These are phyloP conservation scores for Pleurotus djamor DNA, from an alignment of 768 basidiomycete genomes.

Conservation along the genomic window DNA sequence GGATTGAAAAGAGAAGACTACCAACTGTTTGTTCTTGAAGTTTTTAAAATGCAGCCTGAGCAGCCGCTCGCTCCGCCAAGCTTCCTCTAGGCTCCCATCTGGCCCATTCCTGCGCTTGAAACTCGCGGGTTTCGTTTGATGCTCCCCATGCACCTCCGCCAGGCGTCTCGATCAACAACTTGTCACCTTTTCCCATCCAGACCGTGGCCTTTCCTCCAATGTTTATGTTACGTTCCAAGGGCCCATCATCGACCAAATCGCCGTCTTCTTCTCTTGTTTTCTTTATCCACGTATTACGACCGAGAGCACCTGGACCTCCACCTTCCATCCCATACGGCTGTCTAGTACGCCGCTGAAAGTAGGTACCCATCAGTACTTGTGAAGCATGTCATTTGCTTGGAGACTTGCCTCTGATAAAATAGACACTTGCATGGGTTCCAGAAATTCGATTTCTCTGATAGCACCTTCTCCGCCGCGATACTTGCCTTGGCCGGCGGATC, in stretches of 20 bases:
- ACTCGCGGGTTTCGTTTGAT: slow-evolving; percentile 28
- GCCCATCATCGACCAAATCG: slow-evolving; percentile 48
- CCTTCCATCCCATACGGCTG: slow-evolving; percentile 88
- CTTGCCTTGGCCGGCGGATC: slow-evolving; percentile 68
- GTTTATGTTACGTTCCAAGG: slow-evolving; percentile 60
- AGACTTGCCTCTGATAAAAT: slow-evolving; percentile 77
- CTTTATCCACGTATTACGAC: slow-evolving; percentile 89
- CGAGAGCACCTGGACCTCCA: slow-evolving; percentile 66
- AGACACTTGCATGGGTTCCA: slow-evolving; percentile 81
- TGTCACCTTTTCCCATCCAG: slow-evolving; percentile 87
- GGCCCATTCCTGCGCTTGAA: slow-evolving; percentile 28
- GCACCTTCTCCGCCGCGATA: slow-evolving; percentile 86
- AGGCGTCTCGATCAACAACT: slow-evolving; percentile 80
- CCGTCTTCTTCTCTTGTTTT: slow-evolving; percentile 62
- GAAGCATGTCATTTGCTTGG: too few relatives aligned
- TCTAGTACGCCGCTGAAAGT: slow-evolving; percentile 68
- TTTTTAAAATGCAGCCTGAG: slow-evolving; percentile 57
- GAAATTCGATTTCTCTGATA: slow-evolving; percentile 78
- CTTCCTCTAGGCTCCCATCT: slow-evolving; percentile 74
- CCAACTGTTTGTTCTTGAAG: too few relatives aligned
- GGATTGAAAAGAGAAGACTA: too few relatives aligned
- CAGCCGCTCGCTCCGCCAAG: slow-evolving; percentile 59
- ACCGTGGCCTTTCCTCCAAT: slow-evolving; percentile 89
- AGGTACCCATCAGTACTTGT: too few relatives aligned
- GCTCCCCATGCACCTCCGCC: slow-evolving; percentile 89